These are phyloP conservation scores for Knoxia roxburghii DNA, from an alignment of 257 asterid species.

Conservation along the genomic window DNA sequence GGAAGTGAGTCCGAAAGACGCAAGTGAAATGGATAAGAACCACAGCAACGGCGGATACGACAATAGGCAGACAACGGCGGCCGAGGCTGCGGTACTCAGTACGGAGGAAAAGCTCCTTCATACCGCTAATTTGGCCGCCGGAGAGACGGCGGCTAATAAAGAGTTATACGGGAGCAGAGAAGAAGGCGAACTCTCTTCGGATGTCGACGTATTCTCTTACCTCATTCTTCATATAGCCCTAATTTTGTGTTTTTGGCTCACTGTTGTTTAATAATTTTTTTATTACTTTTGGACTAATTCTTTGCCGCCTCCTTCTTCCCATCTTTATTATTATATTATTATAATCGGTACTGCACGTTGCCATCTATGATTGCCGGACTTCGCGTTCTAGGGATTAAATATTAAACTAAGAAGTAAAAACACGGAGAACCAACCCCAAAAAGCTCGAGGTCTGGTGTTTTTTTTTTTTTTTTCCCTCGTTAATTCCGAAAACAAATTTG, in stretches of 20 bases:
- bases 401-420: neutral
- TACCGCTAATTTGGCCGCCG: neutral
- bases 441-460: no score
- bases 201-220: conserved; percentile 14
- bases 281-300: neutral
- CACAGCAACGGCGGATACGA: neutral
- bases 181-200: conserved; percentile 44
- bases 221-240: neutral
- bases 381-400: neutral
- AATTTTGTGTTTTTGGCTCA: conserved; percentile 1
- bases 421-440: neutral
- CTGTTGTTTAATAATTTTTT: neutral
- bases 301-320: neutral
- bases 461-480: neutral
- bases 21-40: neutral
- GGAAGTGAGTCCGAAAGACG: neutral
- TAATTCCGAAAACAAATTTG: no score
- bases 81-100: neutral
- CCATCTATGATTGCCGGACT: neutral
- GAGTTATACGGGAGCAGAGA: conserved; percentile 32
- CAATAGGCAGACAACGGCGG: neutral
- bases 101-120: neutral
- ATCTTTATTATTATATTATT: neutral
- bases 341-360: neutral
- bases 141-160: no score